A percentile compares a stretch with the other conserved stretches of the same genome.
Conservation (phyloP, 768 basidiomycete genomes). For the Lactarius sp. region DNA sequence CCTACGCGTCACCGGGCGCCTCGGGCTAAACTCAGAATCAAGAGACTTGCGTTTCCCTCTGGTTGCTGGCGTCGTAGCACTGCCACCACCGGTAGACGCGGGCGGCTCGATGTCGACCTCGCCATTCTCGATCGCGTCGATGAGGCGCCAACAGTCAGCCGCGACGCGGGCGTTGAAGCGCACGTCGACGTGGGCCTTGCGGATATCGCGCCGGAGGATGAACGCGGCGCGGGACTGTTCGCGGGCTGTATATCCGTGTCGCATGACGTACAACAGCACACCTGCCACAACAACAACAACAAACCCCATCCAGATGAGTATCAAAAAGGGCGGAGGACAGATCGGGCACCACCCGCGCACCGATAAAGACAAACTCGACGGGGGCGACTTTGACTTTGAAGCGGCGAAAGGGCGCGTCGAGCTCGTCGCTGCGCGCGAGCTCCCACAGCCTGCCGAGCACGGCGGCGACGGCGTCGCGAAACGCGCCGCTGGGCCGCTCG, state of each 20-base stretch:
- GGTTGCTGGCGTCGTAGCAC: neutral
- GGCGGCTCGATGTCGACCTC: slow-evolving; percentile 8
- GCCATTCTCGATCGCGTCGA: slow-evolving; percentile 37
- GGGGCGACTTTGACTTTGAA: slow-evolving; percentile 61
- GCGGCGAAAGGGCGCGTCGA: slow-evolving; percentile 32
- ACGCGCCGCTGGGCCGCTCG: slow-evolving; percentile 40
- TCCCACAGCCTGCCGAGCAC: slow-evolving; percentile 51
- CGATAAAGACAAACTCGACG: slow-evolving; percentile 75
- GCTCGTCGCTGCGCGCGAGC: slow-evolving; percentile 39
- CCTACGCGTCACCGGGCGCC: neutral
- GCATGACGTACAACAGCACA: slow-evolving; percentile 57
- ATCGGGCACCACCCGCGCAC: slow-evolving; percentile 34
- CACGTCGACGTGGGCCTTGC: slow-evolving; percentile 55
- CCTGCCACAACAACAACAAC: slow-evolving; percentile 37
- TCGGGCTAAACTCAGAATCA: neutral
- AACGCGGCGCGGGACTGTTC: slow-evolving; percentile 53
- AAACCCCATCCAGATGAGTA: neutral
- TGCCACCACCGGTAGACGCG: neutral
- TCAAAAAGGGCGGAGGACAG: neutral
- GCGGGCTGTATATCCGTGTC: slow-evolving; percentile 35
- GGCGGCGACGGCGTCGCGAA: slow-evolving; percentile 49
- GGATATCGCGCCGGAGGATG: slow-evolving; percentile 51
- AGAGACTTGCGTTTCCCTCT: slow-evolving; percentile 10
- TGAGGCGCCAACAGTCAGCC: slow-evolving; percentile 52
- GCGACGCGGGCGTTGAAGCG: slow-evolving; percentile 56